Evolutionary conservation across 1,284 basidiomycete genomes (phyloP).

Genomic region (Apiotrichum brassicae): DNA sequence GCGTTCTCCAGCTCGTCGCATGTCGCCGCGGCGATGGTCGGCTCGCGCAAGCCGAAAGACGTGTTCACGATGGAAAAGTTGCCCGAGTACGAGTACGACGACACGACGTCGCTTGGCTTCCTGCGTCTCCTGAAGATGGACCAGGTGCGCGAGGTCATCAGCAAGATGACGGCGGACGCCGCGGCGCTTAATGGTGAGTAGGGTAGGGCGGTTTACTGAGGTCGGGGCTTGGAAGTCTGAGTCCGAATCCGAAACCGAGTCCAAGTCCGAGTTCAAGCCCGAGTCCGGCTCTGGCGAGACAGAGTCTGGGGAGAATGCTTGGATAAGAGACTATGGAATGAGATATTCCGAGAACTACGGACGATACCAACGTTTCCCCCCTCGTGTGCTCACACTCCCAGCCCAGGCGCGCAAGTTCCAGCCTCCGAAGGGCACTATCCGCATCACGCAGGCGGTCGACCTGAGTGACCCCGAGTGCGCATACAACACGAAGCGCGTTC

Average conservation of each 20-base stretch:
- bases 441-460: constrained; percentile 69
- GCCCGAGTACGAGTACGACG: constrained; percentile 54
- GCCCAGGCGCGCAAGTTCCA: constrained; percentile 69
- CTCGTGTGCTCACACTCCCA: constrained; percentile 34
- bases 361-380: no score
- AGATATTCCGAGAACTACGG: no score
- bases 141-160: constrained; percentile 63
- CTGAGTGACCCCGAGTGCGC: constrained; percentile 64
- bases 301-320: no score
- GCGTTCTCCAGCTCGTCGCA: not conserved
- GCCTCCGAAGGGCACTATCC: constrained; percentile 56
- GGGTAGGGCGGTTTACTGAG: not conserved
- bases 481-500: constrained; percentile 58
- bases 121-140: constrained; percentile 63
- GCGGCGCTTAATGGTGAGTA: constrained; percentile 69
- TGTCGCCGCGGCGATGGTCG: not conserved
- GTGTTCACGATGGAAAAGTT: constrained; percentile 28
- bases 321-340: no score
- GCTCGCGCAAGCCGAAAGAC: not conserved
- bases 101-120: constrained; percentile 60
- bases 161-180: constrained; percentile 76
- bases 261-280: no score
- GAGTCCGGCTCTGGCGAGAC: no score
- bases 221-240: not conserved
- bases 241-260: no score